phyloP scores from a whole-genome alignment of 2,329 filamentous ascomycete species.

The Hypoxylon rubiginosum region DNA sequence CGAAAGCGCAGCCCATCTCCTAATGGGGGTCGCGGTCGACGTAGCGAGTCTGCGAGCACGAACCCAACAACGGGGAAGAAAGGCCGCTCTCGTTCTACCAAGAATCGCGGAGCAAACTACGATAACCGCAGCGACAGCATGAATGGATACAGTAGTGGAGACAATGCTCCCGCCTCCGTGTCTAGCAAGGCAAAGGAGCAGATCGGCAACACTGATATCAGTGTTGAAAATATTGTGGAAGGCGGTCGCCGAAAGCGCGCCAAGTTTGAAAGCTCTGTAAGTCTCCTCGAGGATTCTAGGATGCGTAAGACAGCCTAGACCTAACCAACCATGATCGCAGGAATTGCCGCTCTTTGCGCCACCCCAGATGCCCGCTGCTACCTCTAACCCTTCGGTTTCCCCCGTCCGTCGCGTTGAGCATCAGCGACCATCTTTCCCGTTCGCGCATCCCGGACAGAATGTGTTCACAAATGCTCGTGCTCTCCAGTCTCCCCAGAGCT shows the following conservation, averaged over 20 bases:
- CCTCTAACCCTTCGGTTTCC: constrained; percentile 98
- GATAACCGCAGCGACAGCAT: constrained; percentile 75
- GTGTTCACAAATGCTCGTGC: constrained; percentile 83
- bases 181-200: constrained; percentile 86
- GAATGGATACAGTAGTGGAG: constrained; percentile 88
- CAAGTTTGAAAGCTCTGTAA: constrained; percentile 97
- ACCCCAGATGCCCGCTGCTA: constrained; percentile 90
- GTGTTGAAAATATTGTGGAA: constrained; percentile 97
- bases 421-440: constrained; percentile 79
- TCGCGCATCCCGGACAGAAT: constrained; percentile 80
- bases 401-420: constrained; percentile 85
- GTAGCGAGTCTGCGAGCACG: constrained; percentile 79
- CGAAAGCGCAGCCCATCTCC: constrained; percentile 85
- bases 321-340: constrained; percentile 65
- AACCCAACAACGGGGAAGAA: constrained; percentile 69
- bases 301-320: constrained; percentile 37
- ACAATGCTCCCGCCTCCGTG: constrained; percentile 81
- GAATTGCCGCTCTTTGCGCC: constrained; percentile 96
- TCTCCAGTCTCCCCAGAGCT: constrained; percentile 87
- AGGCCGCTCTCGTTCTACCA: constrained; percentile 75
- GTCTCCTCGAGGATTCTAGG: constrained; percentile 55
- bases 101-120: constrained; percentile 72
- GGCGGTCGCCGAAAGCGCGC: constrained; percentile 94
- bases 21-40: constrained; percentile 74
- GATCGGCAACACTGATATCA: constrained; percentile 95